A percentile compares a stretch with the other conserved stretches of the same genome.
Evolutionary conservation across 139 green algal species (phyloP).

Genomic region (Volvox reticuliferus): DNA sequence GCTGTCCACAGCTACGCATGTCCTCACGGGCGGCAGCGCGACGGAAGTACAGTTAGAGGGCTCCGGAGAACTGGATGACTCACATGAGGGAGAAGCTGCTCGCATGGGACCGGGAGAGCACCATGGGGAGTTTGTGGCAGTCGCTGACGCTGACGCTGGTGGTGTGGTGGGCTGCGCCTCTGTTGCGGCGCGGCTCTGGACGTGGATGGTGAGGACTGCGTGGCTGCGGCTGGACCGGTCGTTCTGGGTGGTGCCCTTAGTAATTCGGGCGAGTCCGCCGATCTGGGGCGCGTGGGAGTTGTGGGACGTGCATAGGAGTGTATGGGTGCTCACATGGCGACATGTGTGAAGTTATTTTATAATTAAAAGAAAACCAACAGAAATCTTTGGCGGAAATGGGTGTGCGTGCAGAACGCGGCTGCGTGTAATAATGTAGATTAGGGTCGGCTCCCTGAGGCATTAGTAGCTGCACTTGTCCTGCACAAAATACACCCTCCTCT

Average conservation of each 20-base stretch:
- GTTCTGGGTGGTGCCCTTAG: slow-evolving; percentile 45
- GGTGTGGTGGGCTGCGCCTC: not conserved
- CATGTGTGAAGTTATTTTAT: no score
- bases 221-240: slow-evolving; percentile 44
- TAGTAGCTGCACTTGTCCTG: no score
- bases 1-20: slow-evolving; percentile 54
- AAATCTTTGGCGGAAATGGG: no score
- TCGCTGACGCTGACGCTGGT: not conserved
- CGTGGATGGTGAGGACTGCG: slow-evolving; percentile 44
- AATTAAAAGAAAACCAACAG: no score
- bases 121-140: not conserved
- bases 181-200: not conserved
- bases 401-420: no score
- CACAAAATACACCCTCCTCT: no score
- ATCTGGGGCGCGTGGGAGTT: slow-evolving; percentile 7
- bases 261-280: slow-evolving; percentile 8
- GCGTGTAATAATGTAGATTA: no score
- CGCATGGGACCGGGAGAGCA: not conserved
- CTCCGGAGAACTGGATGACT: not conserved
- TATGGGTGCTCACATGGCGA: no score
- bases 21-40: not conserved
- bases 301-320: no score
- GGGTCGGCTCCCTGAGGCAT: no score
- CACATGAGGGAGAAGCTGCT: not conserved
- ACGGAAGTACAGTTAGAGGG: not conserved